Percentiles rank a stretch among this genome's conserved stretches.
Conservation (phyloP, 2,329 filamentous ascomycete genomes). For the Calonectria honghensis region DNA sequence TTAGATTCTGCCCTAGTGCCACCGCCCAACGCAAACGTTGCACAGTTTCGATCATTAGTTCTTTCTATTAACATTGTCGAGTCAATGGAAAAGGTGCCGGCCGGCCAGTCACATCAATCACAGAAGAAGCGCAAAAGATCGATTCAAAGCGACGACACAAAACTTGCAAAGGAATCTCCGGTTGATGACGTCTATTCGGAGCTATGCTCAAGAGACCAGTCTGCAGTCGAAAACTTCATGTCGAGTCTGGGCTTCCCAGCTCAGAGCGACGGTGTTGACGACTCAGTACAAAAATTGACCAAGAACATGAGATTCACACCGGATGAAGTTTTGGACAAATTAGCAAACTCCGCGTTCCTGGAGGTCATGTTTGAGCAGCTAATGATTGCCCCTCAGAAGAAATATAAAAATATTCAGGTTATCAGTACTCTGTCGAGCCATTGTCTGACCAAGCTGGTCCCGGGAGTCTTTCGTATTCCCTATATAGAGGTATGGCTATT, state of each 20-base stretch:
- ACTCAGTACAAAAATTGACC: not conserved
- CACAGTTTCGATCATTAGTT: slow-evolving; percentile 54
- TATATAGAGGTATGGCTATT: slow-evolving; percentile 58
- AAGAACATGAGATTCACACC: not conserved
- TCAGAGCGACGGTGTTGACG: not conserved
- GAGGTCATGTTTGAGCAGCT: slow-evolving; percentile 53
- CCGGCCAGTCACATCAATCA: not conserved
- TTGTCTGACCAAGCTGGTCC: slow-evolving; percentile 56
- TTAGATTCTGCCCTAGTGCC: slow-evolving; percentile 57
- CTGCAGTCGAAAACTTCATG: slow-evolving; percentile 57
- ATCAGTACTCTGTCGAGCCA: slow-evolving; percentile 40
- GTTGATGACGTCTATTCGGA: slow-evolving; percentile 39
- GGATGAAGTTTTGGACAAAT: slow-evolving; percentile 33
- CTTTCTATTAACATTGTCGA: slow-evolving; percentile 53
- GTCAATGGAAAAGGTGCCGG: not conserved
- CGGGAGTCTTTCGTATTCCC: slow-evolving; percentile 61
- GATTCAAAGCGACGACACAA: not conserved
- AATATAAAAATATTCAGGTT: slow-evolving; percentile 49
- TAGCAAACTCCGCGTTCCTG: slow-evolving; percentile 40
- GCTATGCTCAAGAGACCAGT: slow-evolving; percentile 51
- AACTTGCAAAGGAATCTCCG: not conserved
- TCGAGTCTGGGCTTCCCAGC: slow-evolving; percentile 46
- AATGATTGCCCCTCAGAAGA: slow-evolving; percentile 52
- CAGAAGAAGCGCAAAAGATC: slow-evolving; percentile 44
- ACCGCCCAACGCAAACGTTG: slow-evolving; percentile 52